phyloP scores from a whole-genome alignment of 2,329 filamentous ascomycete genomes.

The Paecilomyces sp. region DNA sequence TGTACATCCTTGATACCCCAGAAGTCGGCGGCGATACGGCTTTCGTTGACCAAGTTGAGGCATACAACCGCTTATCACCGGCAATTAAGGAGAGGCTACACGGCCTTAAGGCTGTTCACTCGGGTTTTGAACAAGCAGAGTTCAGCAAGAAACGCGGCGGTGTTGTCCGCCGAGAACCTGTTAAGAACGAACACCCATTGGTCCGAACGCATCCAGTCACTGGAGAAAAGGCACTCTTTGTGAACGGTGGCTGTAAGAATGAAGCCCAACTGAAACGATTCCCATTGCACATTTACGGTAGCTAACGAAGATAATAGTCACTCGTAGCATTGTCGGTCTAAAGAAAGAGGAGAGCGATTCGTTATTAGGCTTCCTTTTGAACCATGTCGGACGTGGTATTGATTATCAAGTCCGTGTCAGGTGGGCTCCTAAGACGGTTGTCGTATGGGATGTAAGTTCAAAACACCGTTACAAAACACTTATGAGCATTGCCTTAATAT shows the following conservation, averaged over 20 bases:
- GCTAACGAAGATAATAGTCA: neutral
- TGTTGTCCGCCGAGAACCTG: conserved; percentile 22
- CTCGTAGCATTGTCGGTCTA: conserved; percentile 31
- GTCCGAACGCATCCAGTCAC: conserved; percentile 28
- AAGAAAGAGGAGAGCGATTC: conserved; percentile 37
- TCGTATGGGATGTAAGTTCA: conserved; percentile 32
- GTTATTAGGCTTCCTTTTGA: conserved; percentile 32
- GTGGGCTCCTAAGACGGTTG: conserved; percentile 20
- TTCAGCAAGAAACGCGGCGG: conserved; percentile 8
- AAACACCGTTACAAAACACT: conserved; percentile 15
- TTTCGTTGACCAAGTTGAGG: conserved; percentile 19
- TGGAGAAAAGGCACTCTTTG: conserved; percentile 25
- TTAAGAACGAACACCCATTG: conserved; percentile 23
- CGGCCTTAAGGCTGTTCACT: conserved; percentile 21
- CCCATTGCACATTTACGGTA: neutral
- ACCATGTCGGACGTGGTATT: neutral
- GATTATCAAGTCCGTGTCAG: conserved; percentile 17
- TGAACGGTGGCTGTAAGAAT: conserved; percentile 25
- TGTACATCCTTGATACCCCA: conserved; percentile 17
- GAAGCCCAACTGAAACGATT: conserved; percentile 1
- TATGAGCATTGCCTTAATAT: conserved; percentile 17
- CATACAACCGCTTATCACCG: conserved; percentile 21
- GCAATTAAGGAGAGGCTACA: conserved; percentile 20
- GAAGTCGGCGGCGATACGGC: conserved; percentile 23
- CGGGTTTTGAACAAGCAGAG: conserved; percentile 18